Conservation (phyloP, 2,329 filamentous ascomycete genomes). For the Arthrobotrys sinensis region DNA sequence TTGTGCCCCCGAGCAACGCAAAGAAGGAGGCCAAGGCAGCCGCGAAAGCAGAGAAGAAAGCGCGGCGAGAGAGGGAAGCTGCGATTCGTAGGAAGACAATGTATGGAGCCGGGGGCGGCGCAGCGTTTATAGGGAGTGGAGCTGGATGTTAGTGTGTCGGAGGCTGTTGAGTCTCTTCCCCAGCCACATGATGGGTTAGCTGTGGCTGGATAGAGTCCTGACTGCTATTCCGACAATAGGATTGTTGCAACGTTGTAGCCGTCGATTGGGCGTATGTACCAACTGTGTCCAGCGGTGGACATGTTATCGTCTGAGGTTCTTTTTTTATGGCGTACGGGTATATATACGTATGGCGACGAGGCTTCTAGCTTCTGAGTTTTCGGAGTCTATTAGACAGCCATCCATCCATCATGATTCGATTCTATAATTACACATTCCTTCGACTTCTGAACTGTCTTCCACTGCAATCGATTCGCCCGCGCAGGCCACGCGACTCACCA, state of each 20-base stretch:
- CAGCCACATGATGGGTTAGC: neutral
- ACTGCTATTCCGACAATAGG: neutral
- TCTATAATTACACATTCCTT: slow-evolving; percentile 4
- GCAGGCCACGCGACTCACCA: slow-evolving; percentile 6
- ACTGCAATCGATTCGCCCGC: neutral
- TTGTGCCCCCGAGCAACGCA: neutral
- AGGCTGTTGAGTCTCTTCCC: slow-evolving; percentile 10
- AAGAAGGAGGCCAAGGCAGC: slow-evolving; percentile 2
- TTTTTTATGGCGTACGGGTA: neutral
- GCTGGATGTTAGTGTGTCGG: neutral
- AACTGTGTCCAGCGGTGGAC: no score
- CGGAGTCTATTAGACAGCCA: neutral
- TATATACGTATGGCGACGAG: neutral
- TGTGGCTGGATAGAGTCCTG: neutral
- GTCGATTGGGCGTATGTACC: no score
- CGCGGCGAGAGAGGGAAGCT: neutral
- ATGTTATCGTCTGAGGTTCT: neutral
- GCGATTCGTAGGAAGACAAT: slow-evolving; percentile 21
- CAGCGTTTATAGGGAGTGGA: neutral
- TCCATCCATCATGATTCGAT: neutral
- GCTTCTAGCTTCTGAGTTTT: neutral
- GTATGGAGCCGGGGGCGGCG: slow-evolving; percentile 12
- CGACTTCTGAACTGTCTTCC: no score
- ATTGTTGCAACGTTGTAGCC: no score
- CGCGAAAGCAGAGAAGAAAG: neutral